phyloP scores from a whole-genome alignment of 208 protist genomes.

The Tritrichomonas musculus region DNA sequence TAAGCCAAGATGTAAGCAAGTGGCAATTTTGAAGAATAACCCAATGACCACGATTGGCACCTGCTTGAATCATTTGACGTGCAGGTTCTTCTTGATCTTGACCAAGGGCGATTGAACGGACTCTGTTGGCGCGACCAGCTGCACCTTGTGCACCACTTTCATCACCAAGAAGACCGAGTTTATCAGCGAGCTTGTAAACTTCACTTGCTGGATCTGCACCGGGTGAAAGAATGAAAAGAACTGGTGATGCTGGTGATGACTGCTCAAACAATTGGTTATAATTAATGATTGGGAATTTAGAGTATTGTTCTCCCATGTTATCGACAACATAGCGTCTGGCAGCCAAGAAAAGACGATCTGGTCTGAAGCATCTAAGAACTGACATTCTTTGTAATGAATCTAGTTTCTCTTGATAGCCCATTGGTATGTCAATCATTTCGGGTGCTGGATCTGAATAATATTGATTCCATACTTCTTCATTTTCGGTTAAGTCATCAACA shows the following conservation, averaged over 20 bases:
- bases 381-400: conserved; percentile 78
- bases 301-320: conserved; percentile 77
- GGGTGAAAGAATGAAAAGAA: conserved; percentile 94
- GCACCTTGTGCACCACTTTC: conserved; percentile 56
- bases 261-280: conserved; percentile 60
- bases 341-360: conserved; percentile 82
- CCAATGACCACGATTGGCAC: conserved; percentile 86
- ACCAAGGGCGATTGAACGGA: conserved; percentile 88
- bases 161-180: conserved; percentile 29
- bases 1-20: conserved; percentile 90
- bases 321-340: conserved; percentile 79
- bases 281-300: conserved; percentile 80
- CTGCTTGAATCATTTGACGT: conserved; percentile 80
- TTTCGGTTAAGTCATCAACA: conserved; percentile 58
- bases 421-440: conserved; percentile 71
- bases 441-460: conserved; percentile 79
- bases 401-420: conserved; percentile 63
- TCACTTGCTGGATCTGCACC: conserved; percentile 92
- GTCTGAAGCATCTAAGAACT: conserved; percentile 87
- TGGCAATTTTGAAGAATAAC: conserved; percentile 98
- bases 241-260: conserved; percentile 65
- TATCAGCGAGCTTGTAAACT: conserved; percentile 84
- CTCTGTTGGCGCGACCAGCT: conserved; percentile 72
- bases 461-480: conserved; percentile 67
- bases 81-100: conserved; percentile 92